Conservation (phyloP, 1,284 basidiomycete genomes). For the Ceratobasidium sp. region DNA sequence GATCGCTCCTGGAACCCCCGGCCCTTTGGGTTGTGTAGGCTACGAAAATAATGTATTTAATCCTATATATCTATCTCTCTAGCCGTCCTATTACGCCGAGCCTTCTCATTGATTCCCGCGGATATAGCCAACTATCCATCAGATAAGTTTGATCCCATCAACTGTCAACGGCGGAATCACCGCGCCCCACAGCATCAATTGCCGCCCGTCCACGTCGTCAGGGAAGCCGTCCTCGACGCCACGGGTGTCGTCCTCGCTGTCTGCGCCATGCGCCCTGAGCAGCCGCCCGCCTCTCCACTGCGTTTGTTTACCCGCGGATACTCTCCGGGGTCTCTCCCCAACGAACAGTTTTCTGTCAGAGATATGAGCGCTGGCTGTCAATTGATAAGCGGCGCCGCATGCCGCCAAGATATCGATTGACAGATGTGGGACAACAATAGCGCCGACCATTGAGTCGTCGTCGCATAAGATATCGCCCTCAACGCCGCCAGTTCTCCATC, state of each 20-base stretch:
- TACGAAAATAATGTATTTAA: too few species aligned
- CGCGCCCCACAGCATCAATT: not conserved
- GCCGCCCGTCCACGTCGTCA: slow-evolving; percentile 1
- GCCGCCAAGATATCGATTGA: slow-evolving; percentile 2
- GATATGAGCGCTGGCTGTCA: not conserved
- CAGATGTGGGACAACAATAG: not conserved
- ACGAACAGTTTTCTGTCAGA: not conserved
- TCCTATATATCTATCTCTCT: too few species aligned
- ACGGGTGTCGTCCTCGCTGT: not conserved
- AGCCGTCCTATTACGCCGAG: too few species aligned
- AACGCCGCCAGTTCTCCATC: too few species aligned
- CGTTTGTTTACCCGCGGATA: not conserved
- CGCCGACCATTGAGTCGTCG: not conserved
- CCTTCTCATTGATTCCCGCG: too few species aligned
- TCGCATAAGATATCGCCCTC: not conserved
- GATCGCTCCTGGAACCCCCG: too few species aligned
- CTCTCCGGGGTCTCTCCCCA: not conserved
- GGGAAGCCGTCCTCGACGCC: not conserved
- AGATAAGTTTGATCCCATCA: not conserved
- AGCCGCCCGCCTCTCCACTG: not conserved
- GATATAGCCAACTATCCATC: too few species aligned
- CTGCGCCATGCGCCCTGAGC: not conserved
- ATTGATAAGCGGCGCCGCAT: not conserved
- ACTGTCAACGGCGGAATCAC: not conserved
- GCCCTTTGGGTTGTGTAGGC: too few species aligned